These are phyloP conservation scores for Bonia amplexicaulis DNA, from an alignment of 176 grass and related monocot genomes.

Conservation along the genomic window DNA sequence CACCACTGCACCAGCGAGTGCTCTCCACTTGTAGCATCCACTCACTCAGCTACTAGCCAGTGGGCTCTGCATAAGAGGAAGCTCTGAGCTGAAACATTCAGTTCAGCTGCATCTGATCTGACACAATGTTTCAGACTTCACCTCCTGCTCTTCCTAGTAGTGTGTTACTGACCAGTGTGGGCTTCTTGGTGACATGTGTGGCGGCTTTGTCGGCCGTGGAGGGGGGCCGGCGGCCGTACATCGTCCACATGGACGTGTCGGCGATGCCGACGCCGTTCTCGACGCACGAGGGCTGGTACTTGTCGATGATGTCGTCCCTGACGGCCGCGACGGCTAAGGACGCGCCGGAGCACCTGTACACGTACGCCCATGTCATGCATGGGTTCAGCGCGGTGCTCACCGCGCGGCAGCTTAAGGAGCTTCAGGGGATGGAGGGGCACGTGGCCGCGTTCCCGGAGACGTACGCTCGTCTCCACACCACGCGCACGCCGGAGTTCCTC, in stretches of 20 bases:
- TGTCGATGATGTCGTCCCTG: slow-evolving; percentile 54
- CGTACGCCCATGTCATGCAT: slow-evolving; percentile 62
- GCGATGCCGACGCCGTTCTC: slow-evolving; percentile 66
- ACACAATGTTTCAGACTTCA: slow-evolving; percentile 6
- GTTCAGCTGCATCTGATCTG: background rate
- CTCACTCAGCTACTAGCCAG: background rate
- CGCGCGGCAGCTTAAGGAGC: slow-evolving; percentile 29
- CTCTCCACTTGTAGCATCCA: slow-evolving; percentile 37
- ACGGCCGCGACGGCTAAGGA: background rate
- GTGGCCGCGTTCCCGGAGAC: slow-evolving; percentile 61
- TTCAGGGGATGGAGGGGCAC: slow-evolving; percentile 29
- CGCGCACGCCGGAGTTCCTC: slow-evolving; percentile 59
- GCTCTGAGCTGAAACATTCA: slow-evolving; percentile 14
- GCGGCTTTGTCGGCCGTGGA: background rate
- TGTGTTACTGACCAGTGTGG: background rate
- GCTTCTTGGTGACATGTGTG: background rate
- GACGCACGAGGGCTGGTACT: slow-evolving; percentile 65
- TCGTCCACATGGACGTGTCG: slow-evolving; percentile 64
- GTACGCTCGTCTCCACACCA: slow-evolving; percentile 57
- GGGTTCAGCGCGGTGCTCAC: slow-evolving; percentile 68
- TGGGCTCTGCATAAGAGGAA: background rate
- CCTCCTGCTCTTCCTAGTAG: background rate
- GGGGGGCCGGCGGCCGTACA: slow-evolving; percentile 40
- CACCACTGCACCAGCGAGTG: slow-evolving; percentile 29
- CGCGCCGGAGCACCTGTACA: slow-evolving; percentile 62